Evolutionary conservation across 495 filamentous ascomycete species (phyloP), one percentile per base, ranked within the genome.

Genomic region (Penicillium ochrochloron): DNA sequence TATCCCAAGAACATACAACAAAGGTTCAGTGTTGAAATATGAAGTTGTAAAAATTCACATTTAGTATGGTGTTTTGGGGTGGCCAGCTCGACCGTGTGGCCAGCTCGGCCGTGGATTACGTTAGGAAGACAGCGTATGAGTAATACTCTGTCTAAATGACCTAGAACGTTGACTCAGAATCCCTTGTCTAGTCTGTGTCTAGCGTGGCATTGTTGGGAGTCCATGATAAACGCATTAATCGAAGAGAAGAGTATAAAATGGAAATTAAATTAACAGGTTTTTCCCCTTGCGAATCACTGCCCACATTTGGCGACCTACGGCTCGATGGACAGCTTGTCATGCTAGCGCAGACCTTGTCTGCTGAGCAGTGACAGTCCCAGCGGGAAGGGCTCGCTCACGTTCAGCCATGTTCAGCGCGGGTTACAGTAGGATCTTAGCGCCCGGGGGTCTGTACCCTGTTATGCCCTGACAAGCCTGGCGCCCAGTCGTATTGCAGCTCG

Each of bases 401-500:
- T 23, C 42, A 23, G 23, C 48, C 25, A 52, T 17, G n/a, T 17
- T 7, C 48, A 31, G 48, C 25, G 23, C 25, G 25, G 48, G 44
- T 52, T 52, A 52, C 48, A 52, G 48, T 31, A 52, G 48, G 48
- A 52, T 52, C 48, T 31, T 52, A 52, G 25, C 48, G 48, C 48
- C 48, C 25, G 48, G 25, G 15, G 37, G 15, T 15, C 37, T 17
- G 25, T 27, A 27, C 25, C 4, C 25, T 27, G 37, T 41, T 10
- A 15, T 52, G 48, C 48, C 48, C 46, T 27, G 46, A 25, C 9
- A n/a, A 8, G 46, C 11, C 46, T 23, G 14, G 48, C 12, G 27
- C 48, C 27, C 48, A 31, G 48, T 31, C 25, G 48, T 52, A 52
- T 52, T 52, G 48, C 48, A 52, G 44, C 21, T 17, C 11, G 10